Base-by-base conservation (phyloP, 1,284 basidiomycete genomes). In the Pyrrhoderma noxium region DNA sequence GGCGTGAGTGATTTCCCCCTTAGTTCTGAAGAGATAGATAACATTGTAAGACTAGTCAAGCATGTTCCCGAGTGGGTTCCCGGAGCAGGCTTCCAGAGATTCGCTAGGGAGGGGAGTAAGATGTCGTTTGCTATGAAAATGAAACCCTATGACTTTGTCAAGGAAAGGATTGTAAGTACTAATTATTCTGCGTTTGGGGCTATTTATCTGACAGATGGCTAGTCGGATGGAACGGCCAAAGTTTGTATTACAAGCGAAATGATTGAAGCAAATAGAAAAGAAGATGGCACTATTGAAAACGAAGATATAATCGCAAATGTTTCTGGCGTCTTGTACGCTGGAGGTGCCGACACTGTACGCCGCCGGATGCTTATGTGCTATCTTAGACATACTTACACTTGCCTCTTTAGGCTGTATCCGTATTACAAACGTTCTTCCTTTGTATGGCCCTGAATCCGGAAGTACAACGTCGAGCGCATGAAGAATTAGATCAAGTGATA, bases 1-100 rank as follows among this genome's bases (percentile, higher is more conserved):
- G 61, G 2, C 53, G 64, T 65, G 45, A 27, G 51, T n/a, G n/a
- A 43, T 3, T 25, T 47, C 14, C 45, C 21, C 14, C 22, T 39
- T 36, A 8, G 18, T 34, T 8, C 11, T 22, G 37, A 19, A n/a
- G n/a, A n/a, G n/a, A n/a, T n/a, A n/a, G n/a, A n/a, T n/a, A n/a
- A n/a, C n/a, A n/a, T n/a, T n/a, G n/a, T n/a, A n/a, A 22, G 45
- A 37, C 1, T 47, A 65, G 62, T 70, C 45, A 65, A 65, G 55
- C 60, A 67, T 45, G 49, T 69, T 7, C 70, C 70, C 1, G 54
- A 60, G 1, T 72, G 71, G 69, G 36, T 70, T 18, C 71, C 70
- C 2, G 62, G 66, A 0, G 61, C 63, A 2, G 58, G 57, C 0
- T 71, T 71, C 59, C 60, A 66, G 56, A 57, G 41, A 2, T 40